A percentile compares a stretch with the other conserved stretches of the same genome.
Conservation (phyloP, 306 rosid genomes). For the Carpinus fangiana region DNA sequence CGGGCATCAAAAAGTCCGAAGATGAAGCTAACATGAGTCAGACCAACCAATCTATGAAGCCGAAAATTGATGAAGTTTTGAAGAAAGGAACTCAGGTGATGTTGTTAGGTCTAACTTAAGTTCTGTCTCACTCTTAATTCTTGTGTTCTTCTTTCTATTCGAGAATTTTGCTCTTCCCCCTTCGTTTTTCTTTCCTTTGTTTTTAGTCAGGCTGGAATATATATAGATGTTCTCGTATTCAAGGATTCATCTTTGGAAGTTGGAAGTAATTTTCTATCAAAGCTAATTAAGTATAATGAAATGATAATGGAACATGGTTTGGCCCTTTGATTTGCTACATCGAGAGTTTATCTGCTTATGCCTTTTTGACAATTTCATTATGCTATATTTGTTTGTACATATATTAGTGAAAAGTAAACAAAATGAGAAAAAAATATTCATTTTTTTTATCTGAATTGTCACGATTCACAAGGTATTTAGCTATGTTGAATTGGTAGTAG, state of each 20-base stretch:
- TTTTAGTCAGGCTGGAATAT: neutral
- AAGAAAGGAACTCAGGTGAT: slow-evolving; percentile 57
- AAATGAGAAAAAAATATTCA: neutral
- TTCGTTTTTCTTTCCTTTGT: neutral
- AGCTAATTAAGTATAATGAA: neutral
- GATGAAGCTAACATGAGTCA: slow-evolving; percentile 32
- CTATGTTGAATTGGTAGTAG: neutral
- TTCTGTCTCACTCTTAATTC: neutral
- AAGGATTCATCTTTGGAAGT: neutral
- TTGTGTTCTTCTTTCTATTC: neutral
- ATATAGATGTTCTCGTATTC: neutral
- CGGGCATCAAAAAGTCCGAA: slow-evolving; percentile 44
- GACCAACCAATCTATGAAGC: slow-evolving; percentile 35
- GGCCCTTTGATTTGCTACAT: neutral
- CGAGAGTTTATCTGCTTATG: neutral
- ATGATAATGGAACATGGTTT: neutral
- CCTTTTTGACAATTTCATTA: neutral
- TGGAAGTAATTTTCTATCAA: neutral
- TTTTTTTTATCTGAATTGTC: neutral
- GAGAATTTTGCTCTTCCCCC: neutral
- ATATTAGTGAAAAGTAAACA: neutral
- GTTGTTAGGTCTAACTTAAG: neutral
- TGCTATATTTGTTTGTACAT: neutral
- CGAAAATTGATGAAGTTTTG: slow-evolving; percentile 41
- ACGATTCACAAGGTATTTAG: neutral